Evolutionary conservation across 306 rosid genomes (phyloP).

Genomic region (Sesbania bispinosa): DNA sequence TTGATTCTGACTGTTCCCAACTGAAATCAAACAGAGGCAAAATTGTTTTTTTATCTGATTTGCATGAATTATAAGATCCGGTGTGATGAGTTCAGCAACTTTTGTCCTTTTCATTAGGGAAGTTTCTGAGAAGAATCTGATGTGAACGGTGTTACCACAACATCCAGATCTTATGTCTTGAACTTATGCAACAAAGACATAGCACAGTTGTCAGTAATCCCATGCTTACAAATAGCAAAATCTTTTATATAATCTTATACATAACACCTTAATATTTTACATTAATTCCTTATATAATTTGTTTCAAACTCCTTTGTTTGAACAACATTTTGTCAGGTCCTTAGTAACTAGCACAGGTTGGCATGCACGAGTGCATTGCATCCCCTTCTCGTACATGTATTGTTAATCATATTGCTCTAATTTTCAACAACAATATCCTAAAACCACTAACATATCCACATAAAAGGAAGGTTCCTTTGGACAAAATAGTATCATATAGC

Average conservation of each 20-base stretch:
- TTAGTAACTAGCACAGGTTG: constrained; percentile 21
- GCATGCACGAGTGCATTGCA: constrained; percentile 41
- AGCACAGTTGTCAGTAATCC: constrained; percentile 24
- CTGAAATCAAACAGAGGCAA: too few relatives aligned
- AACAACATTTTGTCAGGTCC: constrained; percentile 19
- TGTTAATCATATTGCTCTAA: background rate
- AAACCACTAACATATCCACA: constrained; percentile 25
- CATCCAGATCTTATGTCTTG: constrained; percentile 19
- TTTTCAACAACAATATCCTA: constrained; percentile 29
- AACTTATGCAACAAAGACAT: constrained; percentile 14
- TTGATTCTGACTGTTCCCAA: too few relatives aligned
- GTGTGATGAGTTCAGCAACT: constrained; percentile 9
- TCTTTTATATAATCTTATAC: constrained; percentile 1
- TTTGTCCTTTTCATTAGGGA: constrained; percentile 21
- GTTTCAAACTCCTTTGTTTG: background rate
- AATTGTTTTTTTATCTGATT: too few relatives aligned
- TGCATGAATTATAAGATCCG: background rate
- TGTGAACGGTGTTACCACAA: background rate
- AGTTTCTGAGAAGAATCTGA: constrained; percentile 24
- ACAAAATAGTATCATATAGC: constrained; percentile 40
- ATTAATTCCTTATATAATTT: background rate
- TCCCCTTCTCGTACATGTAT: constrained; percentile 17
- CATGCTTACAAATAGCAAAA: background rate
- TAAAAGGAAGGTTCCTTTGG: constrained; percentile 34
- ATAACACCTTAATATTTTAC: background rate